Conservation (phyloP, 768 basidiomycete genomes). For the Russula brevipes region DNA sequence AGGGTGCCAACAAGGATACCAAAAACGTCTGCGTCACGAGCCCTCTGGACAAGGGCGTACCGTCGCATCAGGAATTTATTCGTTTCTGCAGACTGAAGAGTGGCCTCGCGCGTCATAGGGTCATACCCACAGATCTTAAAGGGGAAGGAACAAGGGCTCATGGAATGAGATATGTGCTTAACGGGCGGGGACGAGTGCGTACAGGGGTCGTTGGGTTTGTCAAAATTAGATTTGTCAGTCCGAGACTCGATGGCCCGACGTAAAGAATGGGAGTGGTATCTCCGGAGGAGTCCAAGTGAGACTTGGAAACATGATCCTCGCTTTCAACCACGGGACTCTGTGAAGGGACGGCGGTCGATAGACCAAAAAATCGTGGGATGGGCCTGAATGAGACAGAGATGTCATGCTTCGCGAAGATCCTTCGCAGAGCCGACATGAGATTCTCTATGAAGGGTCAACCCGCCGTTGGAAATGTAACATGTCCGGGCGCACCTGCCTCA, state of each 20-base stretch:
- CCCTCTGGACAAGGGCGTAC: slow-evolving; percentile 80
- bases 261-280: slow-evolving; percentile 37
- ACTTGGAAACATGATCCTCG: not conserved
- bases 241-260: slow-evolving; percentile 76
- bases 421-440: slow-evolving; percentile 32
- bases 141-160: not conserved
- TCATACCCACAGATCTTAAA: slow-evolving; percentile 73
- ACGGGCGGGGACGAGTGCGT: not conserved
- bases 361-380: slow-evolving; percentile 28
- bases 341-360: slow-evolving; percentile 10
- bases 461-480: not conserved
- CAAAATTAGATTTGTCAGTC: slow-evolving; percentile 80
- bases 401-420: slow-evolving; percentile 16
- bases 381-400: slow-evolving; percentile 33
- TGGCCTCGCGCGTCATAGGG: slow-evolving; percentile 44
- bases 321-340: not conserved
- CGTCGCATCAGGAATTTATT: slow-evolving; percentile 87
- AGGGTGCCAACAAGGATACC: slow-evolving; percentile 94
- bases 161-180: not conserved
- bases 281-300: not conserved
- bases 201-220: slow-evolving; percentile 67
- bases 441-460: slow-evolving; percentile 30
- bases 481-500: slow-evolving; percentile 44
- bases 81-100: slow-evolving; percentile 60
- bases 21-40: slow-evolving; percentile 88